These are phyloP conservation scores for Salix exigua DNA, from an alignment of 345 rosid genomes.

Conservation along the genomic window DNA sequence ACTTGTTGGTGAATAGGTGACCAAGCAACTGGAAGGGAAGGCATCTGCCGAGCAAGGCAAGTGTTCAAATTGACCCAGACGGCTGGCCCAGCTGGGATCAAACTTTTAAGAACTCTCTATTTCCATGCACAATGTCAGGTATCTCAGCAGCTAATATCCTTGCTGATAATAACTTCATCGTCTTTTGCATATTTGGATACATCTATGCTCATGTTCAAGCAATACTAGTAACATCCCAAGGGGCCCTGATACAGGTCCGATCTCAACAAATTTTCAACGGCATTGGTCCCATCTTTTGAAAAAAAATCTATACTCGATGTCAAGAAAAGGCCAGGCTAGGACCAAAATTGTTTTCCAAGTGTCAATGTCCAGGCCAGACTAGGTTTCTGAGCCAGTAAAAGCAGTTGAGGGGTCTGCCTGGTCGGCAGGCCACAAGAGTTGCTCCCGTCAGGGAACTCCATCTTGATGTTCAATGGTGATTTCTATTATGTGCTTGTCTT, in stretches of 20 bases:
- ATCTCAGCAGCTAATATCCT: no score
- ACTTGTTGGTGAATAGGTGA: no score
- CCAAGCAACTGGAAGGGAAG: no score
- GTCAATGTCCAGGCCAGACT: constrained; percentile 11
- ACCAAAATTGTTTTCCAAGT: not conserved
- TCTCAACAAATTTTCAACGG: no score
- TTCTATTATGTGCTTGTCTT: not conserved
- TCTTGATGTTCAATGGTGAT: not conserved
- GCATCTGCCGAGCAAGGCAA: no score
- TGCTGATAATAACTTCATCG: no score
- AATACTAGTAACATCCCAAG: not conserved
- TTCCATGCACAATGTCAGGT: no score
- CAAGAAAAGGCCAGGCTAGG: constrained; percentile 2
- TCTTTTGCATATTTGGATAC: no score
- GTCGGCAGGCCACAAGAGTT: constrained; percentile 29
- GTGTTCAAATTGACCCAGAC: no score
- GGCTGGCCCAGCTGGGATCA: no score
- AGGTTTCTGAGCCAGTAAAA: not conserved
- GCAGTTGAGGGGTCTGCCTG: constrained; percentile 19
- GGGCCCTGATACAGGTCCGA: no score
- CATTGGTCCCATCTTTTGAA: not conserved
- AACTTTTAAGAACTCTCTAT: no score
- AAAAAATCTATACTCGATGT: not conserved
- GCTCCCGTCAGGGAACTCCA: constrained; percentile 32
- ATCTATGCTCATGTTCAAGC: not conserved